Evolutionary conservation across 768 basidiomycete genomes (phyloP).

Genomic region (Panus rudis): DNA sequence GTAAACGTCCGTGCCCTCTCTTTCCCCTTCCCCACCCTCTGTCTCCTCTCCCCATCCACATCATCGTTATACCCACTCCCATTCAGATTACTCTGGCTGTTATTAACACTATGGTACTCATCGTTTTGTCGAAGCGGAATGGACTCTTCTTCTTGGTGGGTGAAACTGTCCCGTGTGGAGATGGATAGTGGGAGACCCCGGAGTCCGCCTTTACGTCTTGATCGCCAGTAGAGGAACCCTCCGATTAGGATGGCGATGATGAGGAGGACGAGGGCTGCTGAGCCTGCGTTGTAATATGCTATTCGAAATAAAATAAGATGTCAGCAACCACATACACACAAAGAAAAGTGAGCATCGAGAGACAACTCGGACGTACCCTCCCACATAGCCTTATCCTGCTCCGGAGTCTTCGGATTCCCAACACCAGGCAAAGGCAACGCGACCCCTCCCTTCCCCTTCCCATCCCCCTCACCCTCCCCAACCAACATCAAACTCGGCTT

Average conservation of each 20-base stretch:
- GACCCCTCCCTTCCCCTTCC: too few species aligned
- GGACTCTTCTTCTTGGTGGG: slow-evolving; percentile 44
- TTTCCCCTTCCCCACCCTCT: slow-evolving; percentile 29
- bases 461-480: slow-evolving; percentile 27
- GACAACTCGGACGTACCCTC: slow-evolving; percentile 50
- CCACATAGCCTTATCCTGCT: slow-evolving; percentile 85
- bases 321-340: background rate
- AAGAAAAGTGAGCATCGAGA: slow-evolving; percentile 4
- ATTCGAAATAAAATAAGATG: background rate
- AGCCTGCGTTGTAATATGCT: slow-evolving; percentile 96
- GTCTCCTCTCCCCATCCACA: slow-evolving; percentile 11
- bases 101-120: slow-evolving; percentile 15
- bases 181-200: slow-evolving; percentile 26
- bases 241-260: slow-evolving; percentile 64
- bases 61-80: slow-evolving; percentile 18
- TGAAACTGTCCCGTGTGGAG: slow-evolving; percentile 9
- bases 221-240: slow-evolving; percentile 74
- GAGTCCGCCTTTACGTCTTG: slow-evolving; percentile 39
- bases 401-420: slow-evolving; percentile 51
- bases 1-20: slow-evolving; percentile 22
- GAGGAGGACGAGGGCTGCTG: slow-evolving; percentile 76
- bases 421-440: slow-evolving; percentile 24
- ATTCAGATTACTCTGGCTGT: too few species aligned
- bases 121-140: slow-evolving; percentile 52
- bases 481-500: slow-evolving; percentile 58